Evolutionary conservation across 495 filamentous ascomycete genomes (phyloP), one percentile per base, ranked within the genome.

Genomic region (Neurospora africana): DNA sequence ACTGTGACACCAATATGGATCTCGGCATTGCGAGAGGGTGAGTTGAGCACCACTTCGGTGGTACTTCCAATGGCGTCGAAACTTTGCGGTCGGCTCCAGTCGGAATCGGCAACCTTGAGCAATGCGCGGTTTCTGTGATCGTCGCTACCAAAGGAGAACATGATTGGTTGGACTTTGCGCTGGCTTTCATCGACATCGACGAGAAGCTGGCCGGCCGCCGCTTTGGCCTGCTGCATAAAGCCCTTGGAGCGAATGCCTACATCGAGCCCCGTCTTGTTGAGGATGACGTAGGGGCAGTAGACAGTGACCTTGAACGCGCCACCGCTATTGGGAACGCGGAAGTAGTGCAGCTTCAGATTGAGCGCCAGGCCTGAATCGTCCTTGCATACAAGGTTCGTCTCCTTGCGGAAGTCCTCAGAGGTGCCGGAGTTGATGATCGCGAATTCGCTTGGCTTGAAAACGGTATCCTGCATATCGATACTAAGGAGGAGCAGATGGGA

Each of bases 31-130:
- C 86, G 90, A 27, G 83, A 84, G 6, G 86, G 74, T 7, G 94
- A 92, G 15, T 91, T 91, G 53, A 99, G 86, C 38, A 93, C 87
- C 19, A 96, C 91, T 74, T 97, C 93, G 36, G 91, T 89, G 6
- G 90, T 92, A 79, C 94, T 97, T 65, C 95, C 95, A 72, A 99
- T 95, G n/a, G 95, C 95, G 77, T 99, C 95, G 77, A 99, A 95
- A 86, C 92, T 97, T 80, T 98, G 95, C 3, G 96, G 94, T 79
- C 92, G 97, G 81, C 95, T 97, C 96, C 95, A 98, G 33, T 87
- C 86, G 7, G 95, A 97, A 44, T 97, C 92, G 37, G 91, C 92
- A 65, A 97, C 87, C 81, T 91, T 97, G 67, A 99, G 78, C 27
- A 94, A 85, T 19, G 92, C 94, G 61, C 95, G 91, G 79, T 98